Conservation (phyloP, 768 basidiomycete genomes). For the Pisolithus microcarpus region DNA sequence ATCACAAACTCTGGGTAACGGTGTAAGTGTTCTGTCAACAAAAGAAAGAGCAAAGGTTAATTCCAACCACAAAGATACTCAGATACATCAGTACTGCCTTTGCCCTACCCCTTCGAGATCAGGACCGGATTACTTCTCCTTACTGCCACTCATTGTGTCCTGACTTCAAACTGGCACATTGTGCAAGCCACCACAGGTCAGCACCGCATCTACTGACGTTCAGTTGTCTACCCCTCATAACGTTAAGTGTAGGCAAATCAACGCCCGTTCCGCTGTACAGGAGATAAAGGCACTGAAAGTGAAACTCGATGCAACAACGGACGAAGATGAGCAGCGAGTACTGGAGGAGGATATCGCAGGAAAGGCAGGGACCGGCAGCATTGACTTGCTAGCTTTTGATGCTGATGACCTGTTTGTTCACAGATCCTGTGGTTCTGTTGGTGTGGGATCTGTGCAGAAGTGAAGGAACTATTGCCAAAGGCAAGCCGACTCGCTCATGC, state of each 20-base stretch:
- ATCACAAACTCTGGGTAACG: not conserved
- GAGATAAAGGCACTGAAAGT: not conserved
- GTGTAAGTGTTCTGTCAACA: not conserved
- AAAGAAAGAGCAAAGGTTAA: not conserved
- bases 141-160: too few relatives aligned
- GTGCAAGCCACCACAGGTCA: too few relatives aligned
- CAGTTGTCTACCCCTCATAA: too few relatives aligned
- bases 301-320: not conserved
- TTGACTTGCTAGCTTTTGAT: too few relatives aligned
- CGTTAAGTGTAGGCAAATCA: too few relatives aligned
- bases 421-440: not conserved
- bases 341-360: not conserved
- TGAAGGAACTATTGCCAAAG: not conserved
- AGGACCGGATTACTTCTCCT: too few relatives aligned
- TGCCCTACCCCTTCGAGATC: too few relatives aligned
- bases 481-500: not conserved
- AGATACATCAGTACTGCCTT: not conserved
- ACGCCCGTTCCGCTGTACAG: not conserved
- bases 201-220: too few relatives aligned
- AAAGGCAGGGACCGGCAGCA: not conserved
- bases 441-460: not conserved
- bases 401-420: not conserved
- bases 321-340: not conserved
- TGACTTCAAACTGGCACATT: too few relatives aligned
- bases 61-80: not conserved